These are phyloP conservation scores for Tetrahymena elliotti DNA, from an alignment of 73 alveolate species.

Conservation along the genomic window DNA sequence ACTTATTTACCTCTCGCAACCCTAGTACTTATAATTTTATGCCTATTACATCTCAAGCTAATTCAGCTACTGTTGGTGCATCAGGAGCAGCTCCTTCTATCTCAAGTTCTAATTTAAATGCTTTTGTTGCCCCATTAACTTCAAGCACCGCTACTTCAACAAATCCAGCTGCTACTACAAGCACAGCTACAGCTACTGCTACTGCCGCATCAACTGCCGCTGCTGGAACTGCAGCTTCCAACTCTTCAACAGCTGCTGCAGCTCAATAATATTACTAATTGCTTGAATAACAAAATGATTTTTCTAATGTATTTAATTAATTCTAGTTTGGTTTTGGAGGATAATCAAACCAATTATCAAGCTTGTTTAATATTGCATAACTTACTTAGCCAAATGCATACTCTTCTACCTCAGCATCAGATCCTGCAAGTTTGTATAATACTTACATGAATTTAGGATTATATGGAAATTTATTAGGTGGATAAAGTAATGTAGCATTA, in stretches of 20 bases:
- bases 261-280: not conserved
- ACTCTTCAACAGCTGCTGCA: not conserved
- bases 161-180: not conserved
- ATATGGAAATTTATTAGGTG: not conserved
- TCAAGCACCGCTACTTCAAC: not conserved
- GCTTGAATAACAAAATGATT: not conserved
- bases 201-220: not conserved
- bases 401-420: not conserved
- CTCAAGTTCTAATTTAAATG: not conserved
- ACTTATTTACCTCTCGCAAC: not conserved
- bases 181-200: not conserved
- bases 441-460: not conserved
- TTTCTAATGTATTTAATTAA: not conserved
- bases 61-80: not conserved
- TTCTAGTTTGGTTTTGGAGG: not conserved
- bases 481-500: not conserved
- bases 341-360: not conserved
- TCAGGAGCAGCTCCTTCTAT: not conserved
- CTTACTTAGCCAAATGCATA: not conserved
- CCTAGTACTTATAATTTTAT: not conserved
- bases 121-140: not conserved
- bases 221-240: not conserved
- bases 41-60: not conserved
- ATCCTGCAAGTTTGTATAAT: not conserved
- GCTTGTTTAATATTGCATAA: not conserved